A percentile compares a stretch with the other conserved stretches of the same genome.
These are phyloP conservation scores for Paracoccidioides lutzii DNA, from an alignment of 2,329 filamentous ascomycete species.

Conservation along the genomic window DNA sequence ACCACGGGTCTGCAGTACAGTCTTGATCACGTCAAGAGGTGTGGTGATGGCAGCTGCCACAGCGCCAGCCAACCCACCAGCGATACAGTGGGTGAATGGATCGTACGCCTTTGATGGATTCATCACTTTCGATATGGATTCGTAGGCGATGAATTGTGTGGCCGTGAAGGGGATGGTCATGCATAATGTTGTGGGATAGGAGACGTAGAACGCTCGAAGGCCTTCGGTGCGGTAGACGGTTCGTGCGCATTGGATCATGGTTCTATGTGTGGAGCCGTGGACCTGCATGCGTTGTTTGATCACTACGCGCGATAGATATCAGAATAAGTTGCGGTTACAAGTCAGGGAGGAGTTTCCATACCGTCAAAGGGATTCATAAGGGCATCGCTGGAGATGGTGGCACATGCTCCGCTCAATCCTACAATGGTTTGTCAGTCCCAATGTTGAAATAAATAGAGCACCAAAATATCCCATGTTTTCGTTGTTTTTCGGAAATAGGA, in stretches of 20 bases:
- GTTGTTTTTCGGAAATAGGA: neutral
- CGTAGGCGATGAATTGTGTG: slow-evolving; percentile 93
- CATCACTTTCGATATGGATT: slow-evolving; percentile 87
- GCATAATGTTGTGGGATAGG: slow-evolving; percentile 91
- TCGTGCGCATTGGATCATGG: slow-evolving; percentile 72
- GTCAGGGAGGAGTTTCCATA: slow-evolving; percentile 34
- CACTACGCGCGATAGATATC: slow-evolving; percentile 41
- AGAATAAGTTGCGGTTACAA: neutral
- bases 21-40: slow-evolving; percentile 96
- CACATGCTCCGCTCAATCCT: slow-evolving; percentile 88
- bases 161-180: slow-evolving; percentile 99
- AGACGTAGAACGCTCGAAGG: slow-evolving; percentile 87
- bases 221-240: slow-evolving; percentile 83
- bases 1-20: slow-evolving; percentile 84
- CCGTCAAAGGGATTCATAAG: slow-evolving; percentile 99
- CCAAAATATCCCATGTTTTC: neutral
- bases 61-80: slow-evolving; percentile 83
- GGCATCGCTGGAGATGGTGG: slow-evolving; percentile 93
- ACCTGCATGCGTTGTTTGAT: slow-evolving; percentile 99
- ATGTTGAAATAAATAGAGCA: neutral
- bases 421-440: slow-evolving; percentile 3
- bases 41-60: slow-evolving; percentile 90
- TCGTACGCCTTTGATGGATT: slow-evolving; percentile 73
- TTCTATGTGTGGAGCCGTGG: slow-evolving; percentile 84
- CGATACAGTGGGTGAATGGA: slow-evolving; percentile 82